Base-by-base conservation (phyloP, 139 green algal species). In the Zygnema cylindricum region DNA sequence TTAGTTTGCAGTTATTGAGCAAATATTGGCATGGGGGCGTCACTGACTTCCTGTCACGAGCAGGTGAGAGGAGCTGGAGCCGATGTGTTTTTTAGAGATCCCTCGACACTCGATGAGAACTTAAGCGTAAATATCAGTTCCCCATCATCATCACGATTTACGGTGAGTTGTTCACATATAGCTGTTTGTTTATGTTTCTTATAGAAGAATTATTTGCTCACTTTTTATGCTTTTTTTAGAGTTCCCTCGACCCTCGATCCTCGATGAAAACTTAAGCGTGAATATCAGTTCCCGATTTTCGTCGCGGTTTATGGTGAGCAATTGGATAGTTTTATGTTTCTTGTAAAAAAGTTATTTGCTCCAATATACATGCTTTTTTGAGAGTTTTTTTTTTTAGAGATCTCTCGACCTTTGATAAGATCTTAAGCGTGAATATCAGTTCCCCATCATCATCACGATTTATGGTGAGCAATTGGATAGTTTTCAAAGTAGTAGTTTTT, bases 261-360 rank as follows among this genome's bases (percentile, higher is more conserved):
- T 95, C 63, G 96, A 98, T 39, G 93, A 98, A 89, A 98, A 98
- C 88, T 55, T 98, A 23, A 98, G 98, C 91, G 95, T 99, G 32
- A 93, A 96, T 71, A 93, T 98, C 25, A 96, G 94, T 1, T 98
- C 96, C 0, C 96, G 96, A 21, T 98, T 92, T 33, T 95, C 93
- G 3, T 95, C 91, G 1, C 94, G 93, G 39, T 99, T 94, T 85
- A 86, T 32, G 30, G 83, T 87, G 76, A 16, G 49, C n/a, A n/a
- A n/a, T n/a, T n/a, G n/a, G n/a, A n/a, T n/a, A n/a, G n/a, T n/a
- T n/a, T n/a, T n/a, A n/a, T n/a, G n/a, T n/a, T n/a, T n/a, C n/a
- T n/a, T n/a, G n/a, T n/a, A n/a, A n/a, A n/a, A n/a, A n/a, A n/a
- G n/a, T n/a, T n/a, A n/a, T n/a, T n/a, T n/a, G n/a, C n/a, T n/a